Conservation (phyloP, 352 stramenopile genomes). For the Halophytophthora polymorphica region DNA sequence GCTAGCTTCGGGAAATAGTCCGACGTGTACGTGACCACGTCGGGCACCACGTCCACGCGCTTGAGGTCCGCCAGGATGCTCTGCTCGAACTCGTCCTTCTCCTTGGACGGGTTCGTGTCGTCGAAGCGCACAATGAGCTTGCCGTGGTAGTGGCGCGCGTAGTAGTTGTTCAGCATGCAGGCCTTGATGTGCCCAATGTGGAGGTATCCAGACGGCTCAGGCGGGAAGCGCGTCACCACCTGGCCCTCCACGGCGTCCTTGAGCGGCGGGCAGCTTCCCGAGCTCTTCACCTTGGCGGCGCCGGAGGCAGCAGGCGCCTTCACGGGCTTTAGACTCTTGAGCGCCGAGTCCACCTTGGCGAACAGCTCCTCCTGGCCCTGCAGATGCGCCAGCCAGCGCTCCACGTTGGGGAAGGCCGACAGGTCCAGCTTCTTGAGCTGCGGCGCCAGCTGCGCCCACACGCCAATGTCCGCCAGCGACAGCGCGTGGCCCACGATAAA, state of each 20-base stretch:
- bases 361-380: constrained; percentile 55
- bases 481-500: constrained; percentile 94
- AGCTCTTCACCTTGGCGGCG: constrained; percentile 70
- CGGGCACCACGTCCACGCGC: constrained; percentile 75
- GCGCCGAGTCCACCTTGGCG: constrained; percentile 36
- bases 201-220: constrained; percentile 98
- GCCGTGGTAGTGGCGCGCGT: constrained; percentile 96
- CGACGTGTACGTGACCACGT: constrained; percentile 95
- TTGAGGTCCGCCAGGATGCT: constrained; percentile 91
- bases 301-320: constrained; percentile 13
- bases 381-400: constrained; percentile 73
- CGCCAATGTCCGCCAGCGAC: constrained; percentile 94
- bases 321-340: constrained; percentile 51
- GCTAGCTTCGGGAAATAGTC: constrained; percentile 97
- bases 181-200: constrained; percentile 99
- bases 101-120: constrained; percentile 99
- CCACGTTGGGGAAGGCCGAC: constrained; percentile 56
- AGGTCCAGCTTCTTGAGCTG: constrained; percentile 46
- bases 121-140: constrained; percentile 99
- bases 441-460: constrained; percentile 82
- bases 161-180: constrained; percentile 99
- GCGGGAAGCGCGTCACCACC: constrained; percentile 98
- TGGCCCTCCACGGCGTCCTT: constrained; percentile 93
- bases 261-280: constrained; percentile 90
- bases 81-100: constrained; percentile 99